Conservation (phyloP, 495 filamentous ascomycete species). For the Xylaria curta region DNA sequence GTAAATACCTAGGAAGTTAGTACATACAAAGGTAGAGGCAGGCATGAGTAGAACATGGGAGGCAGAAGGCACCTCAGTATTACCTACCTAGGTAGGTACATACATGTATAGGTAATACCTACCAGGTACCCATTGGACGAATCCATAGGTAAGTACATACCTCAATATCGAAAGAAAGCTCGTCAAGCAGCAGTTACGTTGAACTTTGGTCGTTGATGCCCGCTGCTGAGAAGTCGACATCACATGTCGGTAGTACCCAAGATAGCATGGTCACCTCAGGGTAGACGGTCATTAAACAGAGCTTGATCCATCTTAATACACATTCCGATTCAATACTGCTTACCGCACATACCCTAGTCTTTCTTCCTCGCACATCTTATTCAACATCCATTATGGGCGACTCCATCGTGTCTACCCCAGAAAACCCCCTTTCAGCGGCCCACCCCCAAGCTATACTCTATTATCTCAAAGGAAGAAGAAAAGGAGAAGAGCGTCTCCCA, state of each 20-base stretch:
- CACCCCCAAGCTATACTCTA: too few species aligned
- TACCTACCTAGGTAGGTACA: too few species aligned
- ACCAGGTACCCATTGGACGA: too few species aligned
- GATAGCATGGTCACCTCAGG: not conserved
- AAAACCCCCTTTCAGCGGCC: too few species aligned
- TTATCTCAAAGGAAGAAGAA: too few species aligned
- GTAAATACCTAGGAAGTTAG: too few species aligned
- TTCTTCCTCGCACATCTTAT: not conserved
- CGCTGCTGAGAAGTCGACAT: not conserved
- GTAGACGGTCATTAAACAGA: not conserved
- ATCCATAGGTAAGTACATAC: too few species aligned
- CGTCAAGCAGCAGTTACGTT: not conserved
- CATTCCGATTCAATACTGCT: not conserved
- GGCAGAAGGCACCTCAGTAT: not conserved
- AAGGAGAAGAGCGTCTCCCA: too few species aligned
- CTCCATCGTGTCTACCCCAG: not conserved
- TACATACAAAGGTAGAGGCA: not conserved
- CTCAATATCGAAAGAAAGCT: too few species aligned
- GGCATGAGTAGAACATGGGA: not conserved
- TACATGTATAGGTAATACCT: too few species aligned
- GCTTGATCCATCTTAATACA: not conserved
- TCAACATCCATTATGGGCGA: not conserved
- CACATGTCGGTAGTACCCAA: not conserved
- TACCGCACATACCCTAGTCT: not conserved
- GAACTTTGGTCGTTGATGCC: not conserved